Base-by-base conservation (phyloP, 2,329 filamentous ascomycete genomes). In the Aureobasidium sp. region DNA sequence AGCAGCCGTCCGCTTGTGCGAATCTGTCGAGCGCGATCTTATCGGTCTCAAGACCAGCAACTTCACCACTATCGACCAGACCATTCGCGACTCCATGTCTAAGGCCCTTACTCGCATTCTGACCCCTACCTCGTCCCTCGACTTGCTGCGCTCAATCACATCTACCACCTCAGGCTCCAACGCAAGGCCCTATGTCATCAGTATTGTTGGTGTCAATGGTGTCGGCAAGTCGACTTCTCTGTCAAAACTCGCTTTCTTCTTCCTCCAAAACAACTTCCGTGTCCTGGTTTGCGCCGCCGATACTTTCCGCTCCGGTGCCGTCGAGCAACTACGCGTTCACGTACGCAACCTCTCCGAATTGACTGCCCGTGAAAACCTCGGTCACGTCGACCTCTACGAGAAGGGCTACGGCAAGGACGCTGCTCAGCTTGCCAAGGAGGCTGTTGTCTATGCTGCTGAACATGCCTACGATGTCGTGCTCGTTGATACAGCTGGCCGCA, bases 361-460 rank as follows among this genome's bases (percentile, higher is more conserved):
- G 36, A 90, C 87, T 5, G 83, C 85, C 57, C 86, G 94, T 65
- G 92, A 97, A 75, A 89, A 89, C 49, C 81, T 82, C 22, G 90
- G 90, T 31, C 78, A 85, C 62, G 90, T 99, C 53, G 92, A 96
- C 73, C 81, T 99, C 53, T 99, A 96, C 76, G 91, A 99, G 73
- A 94, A 95, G 77, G 94, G 94, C 39, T 99, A 99, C 73, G 94
- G 94, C 70, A 97, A 97, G 72, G 95, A 99, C 72, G 94, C 95
- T 0, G 95, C 95, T 12, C 89, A 91, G 42, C 93, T 99, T 49
- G 94, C 94, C 47, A 91, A 93, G 73, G 94, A 97, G 70, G 93
- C 94, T 0, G 92, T 99, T n/a, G 74, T 81, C 2, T 88, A 89
- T 70, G 94, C 90, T 3, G 81, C 85, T 0, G 83, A 87, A 59